Conservation (phyloP, 495 filamentous ascomycete genomes). For the Annulohypoxylon bovei region DNA sequence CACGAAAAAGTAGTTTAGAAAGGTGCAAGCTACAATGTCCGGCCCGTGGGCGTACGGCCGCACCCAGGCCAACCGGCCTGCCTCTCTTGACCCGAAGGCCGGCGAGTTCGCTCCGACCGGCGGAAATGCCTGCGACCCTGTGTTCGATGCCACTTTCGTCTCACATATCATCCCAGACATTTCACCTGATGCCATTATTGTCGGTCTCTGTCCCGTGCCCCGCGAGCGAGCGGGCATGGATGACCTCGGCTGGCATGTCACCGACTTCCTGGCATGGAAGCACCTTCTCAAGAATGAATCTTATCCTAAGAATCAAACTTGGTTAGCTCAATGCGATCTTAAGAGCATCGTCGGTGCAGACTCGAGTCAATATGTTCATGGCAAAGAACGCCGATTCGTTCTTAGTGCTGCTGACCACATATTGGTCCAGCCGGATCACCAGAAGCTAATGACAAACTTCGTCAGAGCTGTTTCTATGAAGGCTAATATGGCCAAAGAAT, state of each 20-base stretch:
- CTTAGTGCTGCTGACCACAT: not conserved
- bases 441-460: slow-evolving; percentile 31
- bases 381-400: slow-evolving; percentile 21
- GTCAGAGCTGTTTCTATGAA: slow-evolving; percentile 26
- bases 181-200: slow-evolving; percentile 31
- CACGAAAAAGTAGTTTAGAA: not conserved
- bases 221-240: slow-evolving; percentile 32
- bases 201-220: slow-evolving; percentile 50
- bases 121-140: not conserved
- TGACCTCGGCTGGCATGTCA: slow-evolving; percentile 51
- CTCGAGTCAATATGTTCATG: slow-evolving; percentile 32
- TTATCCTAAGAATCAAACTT: slow-evolving; percentile 40
- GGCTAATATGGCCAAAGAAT: slow-evolving; percentile 24
- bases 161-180: slow-evolving; percentile 49
- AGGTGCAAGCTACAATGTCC: not conserved
- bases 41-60: not conserved
- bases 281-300: slow-evolving; percentile 44
- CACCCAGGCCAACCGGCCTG: not conserved
- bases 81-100: not conserved
- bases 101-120: not conserved
- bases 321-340: slow-evolving; percentile 45
- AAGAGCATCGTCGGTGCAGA: slow-evolving; percentile 16
- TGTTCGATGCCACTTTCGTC: slow-evolving; percentile 40
- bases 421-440: slow-evolving; percentile 29
- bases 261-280: slow-evolving; percentile 52